These are phyloP conservation scores for Garcia nutans DNA, from an alignment of 345 rosid genomes.

Conservation along the genomic window DNA sequence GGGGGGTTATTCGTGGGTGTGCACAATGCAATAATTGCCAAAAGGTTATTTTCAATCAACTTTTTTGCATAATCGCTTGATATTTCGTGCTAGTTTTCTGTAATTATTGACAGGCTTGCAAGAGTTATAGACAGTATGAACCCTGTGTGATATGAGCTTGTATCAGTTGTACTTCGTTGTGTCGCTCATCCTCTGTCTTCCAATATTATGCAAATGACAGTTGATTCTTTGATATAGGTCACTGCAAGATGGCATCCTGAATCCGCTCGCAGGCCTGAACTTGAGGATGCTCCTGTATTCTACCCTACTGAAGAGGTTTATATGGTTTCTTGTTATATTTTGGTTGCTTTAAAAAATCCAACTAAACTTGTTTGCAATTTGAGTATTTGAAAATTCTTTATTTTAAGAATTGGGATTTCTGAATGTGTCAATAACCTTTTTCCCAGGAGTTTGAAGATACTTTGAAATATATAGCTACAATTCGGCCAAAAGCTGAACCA, in stretches of 20 bases:
- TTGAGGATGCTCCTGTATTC: slow-evolving; percentile 87
- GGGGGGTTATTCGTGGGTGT: slow-evolving; percentile 83
- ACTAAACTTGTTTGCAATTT: slow-evolving; percentile 6
- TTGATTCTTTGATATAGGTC: slow-evolving; percentile 48
- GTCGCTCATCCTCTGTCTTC: slow-evolving; percentile 11
- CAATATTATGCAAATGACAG: slow-evolving; percentile 20
- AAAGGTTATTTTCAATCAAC: slow-evolving; percentile 54
- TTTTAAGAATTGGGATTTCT: slow-evolving; percentile 19
- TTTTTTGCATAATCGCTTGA: slow-evolving; percentile 1
- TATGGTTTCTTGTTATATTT: slow-evolving; percentile 22
- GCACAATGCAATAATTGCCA: slow-evolving; percentile 75
- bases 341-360: slow-evolving; percentile 13
- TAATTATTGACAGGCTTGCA: slow-evolving; percentile 7
- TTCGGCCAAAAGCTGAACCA: slow-evolving; percentile 77
- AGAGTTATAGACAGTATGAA: not conserved
- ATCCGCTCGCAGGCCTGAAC: slow-evolving; percentile 60
- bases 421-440: slow-evolving; percentile 22
- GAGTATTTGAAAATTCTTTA: not conserved
- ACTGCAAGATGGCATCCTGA: slow-evolving; percentile 83
- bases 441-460: slow-evolving; percentile 95
- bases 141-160: not conserved
- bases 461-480: slow-evolving; percentile 74
- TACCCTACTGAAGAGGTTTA: slow-evolving; percentile 91
- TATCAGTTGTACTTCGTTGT: slow-evolving; percentile 4
- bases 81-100: slow-evolving; percentile 1